These are phyloP conservation scores for Neoboletus subvelutipes DNA, from an alignment of 768 basidiomycete species.

Conservation along the genomic window DNA sequence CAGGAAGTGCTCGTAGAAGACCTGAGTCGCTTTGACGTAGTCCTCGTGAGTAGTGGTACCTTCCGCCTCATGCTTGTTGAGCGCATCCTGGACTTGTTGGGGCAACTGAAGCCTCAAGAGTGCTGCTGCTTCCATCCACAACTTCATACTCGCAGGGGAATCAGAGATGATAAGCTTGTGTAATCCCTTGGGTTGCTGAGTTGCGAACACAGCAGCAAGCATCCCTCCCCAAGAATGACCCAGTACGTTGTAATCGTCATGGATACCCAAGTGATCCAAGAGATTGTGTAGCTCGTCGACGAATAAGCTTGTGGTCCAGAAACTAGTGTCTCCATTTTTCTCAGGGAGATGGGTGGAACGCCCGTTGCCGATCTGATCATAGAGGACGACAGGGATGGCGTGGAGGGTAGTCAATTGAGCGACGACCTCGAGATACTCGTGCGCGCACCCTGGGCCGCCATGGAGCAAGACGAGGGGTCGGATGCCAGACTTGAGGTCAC, in stretches of 20 bases:
- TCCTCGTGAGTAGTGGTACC: constrained; percentile 44
- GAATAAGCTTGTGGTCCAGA: constrained; percentile 54
- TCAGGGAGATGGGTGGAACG: constrained; percentile 53
- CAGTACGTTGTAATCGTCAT: constrained; percentile 41
- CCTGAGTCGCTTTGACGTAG: constrained; percentile 42
- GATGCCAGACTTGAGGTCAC: constrained; percentile 37
- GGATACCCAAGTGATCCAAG: constrained; percentile 43
- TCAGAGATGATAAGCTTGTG: constrained; percentile 46
- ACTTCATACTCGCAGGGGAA: constrained; percentile 43
- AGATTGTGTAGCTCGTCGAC: constrained; percentile 51
- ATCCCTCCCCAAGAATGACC: constrained; percentile 47
- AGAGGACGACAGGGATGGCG: constrained; percentile 49
- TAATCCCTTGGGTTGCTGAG: constrained; percentile 44
- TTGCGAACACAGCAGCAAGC: constrained; percentile 41
- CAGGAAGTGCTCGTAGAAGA: constrained; percentile 43
- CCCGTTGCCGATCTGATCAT: constrained; percentile 59
- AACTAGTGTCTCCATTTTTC: constrained; percentile 40
- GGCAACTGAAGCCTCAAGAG: constrained; percentile 39
- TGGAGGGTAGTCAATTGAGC: constrained; percentile 37
- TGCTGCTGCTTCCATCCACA: constrained; percentile 39
- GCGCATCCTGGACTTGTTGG: constrained; percentile 36
- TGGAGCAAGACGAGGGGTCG: constrained; percentile 52
- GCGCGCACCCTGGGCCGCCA: constrained; percentile 52
- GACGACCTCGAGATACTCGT: constrained; percentile 41
- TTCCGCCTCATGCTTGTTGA: constrained; percentile 47